Evolutionary conservation across 805 yeast species (phyloP).

Genomic region (Kuraishia hungarica): DNA sequence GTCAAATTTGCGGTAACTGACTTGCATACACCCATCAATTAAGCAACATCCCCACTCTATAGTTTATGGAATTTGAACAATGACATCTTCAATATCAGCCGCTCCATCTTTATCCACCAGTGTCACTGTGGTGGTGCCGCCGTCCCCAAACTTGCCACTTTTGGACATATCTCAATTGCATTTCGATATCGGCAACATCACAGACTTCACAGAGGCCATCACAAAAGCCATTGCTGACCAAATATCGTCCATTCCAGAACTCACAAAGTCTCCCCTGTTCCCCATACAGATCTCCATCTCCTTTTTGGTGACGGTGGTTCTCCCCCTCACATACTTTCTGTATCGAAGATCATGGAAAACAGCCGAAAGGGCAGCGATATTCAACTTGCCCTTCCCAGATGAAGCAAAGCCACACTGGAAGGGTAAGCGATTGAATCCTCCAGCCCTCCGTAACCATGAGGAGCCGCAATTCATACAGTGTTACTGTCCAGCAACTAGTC

Average conservation of each 20-base stretch:
- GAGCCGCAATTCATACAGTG: conserved; percentile 70
- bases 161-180: background rate
- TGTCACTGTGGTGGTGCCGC: background rate
- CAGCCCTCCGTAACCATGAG: conserved; percentile 45
- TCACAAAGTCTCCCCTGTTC: background rate
- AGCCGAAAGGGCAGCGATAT: conserved; percentile 28
- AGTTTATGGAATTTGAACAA: too few relatives aligned
- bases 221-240: conserved; percentile 6
- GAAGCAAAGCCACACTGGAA: conserved; percentile 89
- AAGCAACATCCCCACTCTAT: too few relatives aligned
- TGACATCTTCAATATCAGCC: background rate
- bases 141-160: background rate
- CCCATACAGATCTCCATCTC: conserved; percentile 13
- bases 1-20: too few relatives aligned
- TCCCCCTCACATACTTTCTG: conserved; percentile 9
- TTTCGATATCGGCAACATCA: background rate
- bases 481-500: conserved; percentile 96
- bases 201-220: conserved; percentile 6
- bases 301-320: conserved; percentile 12
- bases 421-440: conserved; percentile 67
- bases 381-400: conserved; percentile 54
- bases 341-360: conserved; percentile 7
- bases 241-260: conserved; percentile 3
- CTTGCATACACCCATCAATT: too few relatives aligned
- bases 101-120: background rate